Evolutionary conservation across 768 basidiomycete genomes (phyloP), one percentile per base, ranked within the genome.

Genomic region (Tylopilus subfusipes): DNA sequence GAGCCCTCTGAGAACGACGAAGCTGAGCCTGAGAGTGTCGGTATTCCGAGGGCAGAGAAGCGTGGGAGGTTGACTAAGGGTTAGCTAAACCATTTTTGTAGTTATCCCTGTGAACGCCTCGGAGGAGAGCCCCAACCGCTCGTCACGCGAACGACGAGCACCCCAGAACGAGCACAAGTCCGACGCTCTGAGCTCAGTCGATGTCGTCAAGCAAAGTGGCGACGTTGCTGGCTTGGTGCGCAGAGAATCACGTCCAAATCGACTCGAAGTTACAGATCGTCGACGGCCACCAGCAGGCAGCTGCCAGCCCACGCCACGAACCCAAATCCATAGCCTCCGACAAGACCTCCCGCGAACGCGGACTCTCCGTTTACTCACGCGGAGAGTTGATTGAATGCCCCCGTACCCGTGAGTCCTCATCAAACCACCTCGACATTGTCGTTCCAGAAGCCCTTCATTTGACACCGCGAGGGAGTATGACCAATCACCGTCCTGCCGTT

Each of bases 151-250:
- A 36, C 18, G 18, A 5, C 18, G 34, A 24, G 18, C 18, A 39
- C 43, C 40, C 50, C 42, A 45, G 16, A 55, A 54, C 44, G 29
- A 48, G 49, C 46, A 48, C 16, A 21, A 51, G 27, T 55, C 55
- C 39, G 42, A 16, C 5, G 24, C 10, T 33, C 33, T 42, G 16
- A 36, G 38, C 22, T 44, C 24, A 39, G 34, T 30, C 40, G 31
- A 70, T 72, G 66, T 57, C 64, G 33, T 54, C 60, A 31, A 48
- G 52, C 42, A 61, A 19, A 38, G 47, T 52, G 38, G 12, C 48
- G 25, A 30, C 50, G 40, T 63, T 84, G 18, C 58, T 81, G 6
- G 63, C 65, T 40, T 85, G 84, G 84, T 83, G 82, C 57, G 48
- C 65, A 27, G 63, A 72, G 22, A 77, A 79, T 58, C 68, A 64